These are phyloP conservation scores for Penicillium palitans DNA, from an alignment of 2,329 filamentous ascomycete genomes.

Conservation along the genomic window DNA sequence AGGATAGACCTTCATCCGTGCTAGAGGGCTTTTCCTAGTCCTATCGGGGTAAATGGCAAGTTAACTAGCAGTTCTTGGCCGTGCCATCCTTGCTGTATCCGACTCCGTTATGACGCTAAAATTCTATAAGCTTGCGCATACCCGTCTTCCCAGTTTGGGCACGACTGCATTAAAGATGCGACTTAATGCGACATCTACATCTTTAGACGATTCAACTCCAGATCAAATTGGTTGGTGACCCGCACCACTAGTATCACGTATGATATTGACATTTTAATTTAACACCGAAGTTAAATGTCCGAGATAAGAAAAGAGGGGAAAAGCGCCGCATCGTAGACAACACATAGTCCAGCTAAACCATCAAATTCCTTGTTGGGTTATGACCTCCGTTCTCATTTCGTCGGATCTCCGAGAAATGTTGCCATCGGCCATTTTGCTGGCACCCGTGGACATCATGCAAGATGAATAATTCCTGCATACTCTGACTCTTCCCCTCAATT, in stretches of 20 bases:
- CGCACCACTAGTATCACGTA: background rate
- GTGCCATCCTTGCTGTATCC: background rate
- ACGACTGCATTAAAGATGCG: conserved; percentile 4
- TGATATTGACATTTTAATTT: background rate
- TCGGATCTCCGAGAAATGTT: background rate
- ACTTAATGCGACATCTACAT: conserved; percentile 6
- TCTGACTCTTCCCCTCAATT: background rate
- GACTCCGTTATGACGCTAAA: background rate
- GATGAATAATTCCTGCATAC: background rate
- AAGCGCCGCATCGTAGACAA: background rate
- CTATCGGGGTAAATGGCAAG: background rate
- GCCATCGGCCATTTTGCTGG: background rate
- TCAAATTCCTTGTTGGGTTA: background rate
- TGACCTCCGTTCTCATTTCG: background rate
- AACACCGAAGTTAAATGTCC: background rate
- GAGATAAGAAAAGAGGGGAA: conserved; percentile 7
- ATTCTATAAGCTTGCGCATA: background rate
- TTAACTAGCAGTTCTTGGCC: background rate
- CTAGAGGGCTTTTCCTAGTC: too few relatives aligned
- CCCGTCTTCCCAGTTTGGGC: background rate
- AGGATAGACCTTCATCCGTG: background rate
- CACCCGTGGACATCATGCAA: background rate
- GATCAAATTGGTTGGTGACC: background rate
- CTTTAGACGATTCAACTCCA: background rate
- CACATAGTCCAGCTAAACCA: background rate